phyloP scores from a whole-genome alignment of 495 filamentous ascomycete species.

The Recurvomyces mirabilis region DNA sequence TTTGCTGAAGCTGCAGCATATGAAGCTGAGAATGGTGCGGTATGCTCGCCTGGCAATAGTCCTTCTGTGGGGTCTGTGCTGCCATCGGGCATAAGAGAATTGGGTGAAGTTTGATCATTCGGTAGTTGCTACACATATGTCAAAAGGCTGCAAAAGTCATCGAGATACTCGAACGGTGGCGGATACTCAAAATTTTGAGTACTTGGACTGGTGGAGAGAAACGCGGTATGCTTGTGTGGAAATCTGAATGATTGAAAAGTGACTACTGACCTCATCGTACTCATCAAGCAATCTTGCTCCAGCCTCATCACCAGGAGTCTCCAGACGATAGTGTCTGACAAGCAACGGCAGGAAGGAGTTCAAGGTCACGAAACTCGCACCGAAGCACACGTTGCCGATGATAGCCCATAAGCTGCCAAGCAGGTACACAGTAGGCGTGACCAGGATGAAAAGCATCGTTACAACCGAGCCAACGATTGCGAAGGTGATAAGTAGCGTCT shows the following conservation, averaged over 20 bases:
- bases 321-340: conserved; percentile 39
- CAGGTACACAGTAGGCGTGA: conserved; percentile 61
- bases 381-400: conserved; percentile 70
- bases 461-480: conserved; percentile 67
- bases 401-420: conserved; percentile 76
- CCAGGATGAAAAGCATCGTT: conserved; percentile 81
- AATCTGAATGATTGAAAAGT: background rate
- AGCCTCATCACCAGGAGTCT: conserved; percentile 26
- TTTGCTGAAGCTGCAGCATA: conserved; percentile 21
- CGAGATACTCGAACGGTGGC: too few species aligned
- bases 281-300: background rate
- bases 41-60: conserved; percentile 23
- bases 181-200: background rate
- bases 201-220: background rate
- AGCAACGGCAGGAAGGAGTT: conserved; percentile 38
- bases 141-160: too few species aligned
- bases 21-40: conserved; percentile 19
- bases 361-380: conserved; percentile 35
- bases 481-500: conserved; percentile 71
- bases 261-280: conserved; percentile 9
- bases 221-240: too few species aligned
- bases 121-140: too few species aligned
- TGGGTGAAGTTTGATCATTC: background rate
- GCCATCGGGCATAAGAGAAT: conserved; percentile 1
- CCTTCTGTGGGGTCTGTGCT: conserved; percentile 24